Conservation (phyloP, 106 monocot species). For the Dactylorhiza incarnata region DNA sequence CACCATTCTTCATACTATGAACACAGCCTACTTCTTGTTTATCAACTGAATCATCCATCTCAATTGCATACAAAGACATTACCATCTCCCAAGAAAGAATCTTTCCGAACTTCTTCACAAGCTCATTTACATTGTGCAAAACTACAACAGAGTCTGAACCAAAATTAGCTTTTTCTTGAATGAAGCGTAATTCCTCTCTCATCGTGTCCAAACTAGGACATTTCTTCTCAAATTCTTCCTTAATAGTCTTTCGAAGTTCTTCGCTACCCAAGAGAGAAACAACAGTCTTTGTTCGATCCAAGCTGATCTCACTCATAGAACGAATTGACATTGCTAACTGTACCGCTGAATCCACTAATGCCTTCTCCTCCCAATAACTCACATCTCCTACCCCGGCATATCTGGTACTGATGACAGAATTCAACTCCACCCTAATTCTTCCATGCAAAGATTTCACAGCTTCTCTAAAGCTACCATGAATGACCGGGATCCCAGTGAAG, state of each 20-base stretch:
- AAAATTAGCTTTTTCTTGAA: slow-evolving; percentile 20
- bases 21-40: neutral
- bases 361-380: slow-evolving; percentile 36
- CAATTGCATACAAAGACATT: slow-evolving; percentile 55
- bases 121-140: slow-evolving; percentile 32
- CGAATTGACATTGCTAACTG: slow-evolving; percentile 33
- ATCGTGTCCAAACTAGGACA: slow-evolving; percentile 31
- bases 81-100: slow-evolving; percentile 86
- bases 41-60: slow-evolving; percentile 52
- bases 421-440: slow-evolving; percentile 49
- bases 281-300: slow-evolving; percentile 33
- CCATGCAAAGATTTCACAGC: slow-evolving; percentile 55
- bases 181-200: slow-evolving; percentile 18
- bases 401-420: slow-evolving; percentile 43
- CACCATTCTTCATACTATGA: slow-evolving; percentile 17
- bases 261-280: slow-evolving; percentile 25
- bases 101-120: slow-evolving; percentile 44
- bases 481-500: slow-evolving; percentile 48
- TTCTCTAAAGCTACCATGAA: slow-evolving; percentile 56
- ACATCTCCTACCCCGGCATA: slow-evolving; percentile 22
- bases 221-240: slow-evolving; percentile 18
- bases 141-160: slow-evolving; percentile 21
- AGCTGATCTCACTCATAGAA: slow-evolving; percentile 38
- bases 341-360: slow-evolving; percentile 28
- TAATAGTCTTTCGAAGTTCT: slow-evolving; percentile 14